These are phyloP conservation scores for Phaeosphaeria sp. DNA, from an alignment of 2,329 filamentous ascomycete genomes.

Conservation along the genomic window DNA sequence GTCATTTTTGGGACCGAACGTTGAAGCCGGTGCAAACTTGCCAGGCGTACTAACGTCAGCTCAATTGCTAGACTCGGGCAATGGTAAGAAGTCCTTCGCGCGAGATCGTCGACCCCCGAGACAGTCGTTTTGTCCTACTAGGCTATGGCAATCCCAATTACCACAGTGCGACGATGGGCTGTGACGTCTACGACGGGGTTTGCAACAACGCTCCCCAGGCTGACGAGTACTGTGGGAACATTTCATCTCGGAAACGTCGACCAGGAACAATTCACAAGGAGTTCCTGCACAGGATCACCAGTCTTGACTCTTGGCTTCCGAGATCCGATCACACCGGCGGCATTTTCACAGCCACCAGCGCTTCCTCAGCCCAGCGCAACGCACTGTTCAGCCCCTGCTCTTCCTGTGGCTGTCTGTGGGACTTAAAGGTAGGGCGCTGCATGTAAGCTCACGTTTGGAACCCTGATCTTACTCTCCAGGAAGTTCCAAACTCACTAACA, in stretches of 20 bases:
- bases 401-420: not conserved
- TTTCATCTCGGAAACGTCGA: not conserved
- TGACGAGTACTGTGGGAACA: not conserved
- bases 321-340: not conserved
- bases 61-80: not conserved
- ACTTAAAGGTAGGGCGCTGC: not conserved
- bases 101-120: not conserved
- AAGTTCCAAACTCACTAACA: not conserved
- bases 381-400: slow-evolving; percentile 6
- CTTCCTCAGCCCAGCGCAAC: not conserved
- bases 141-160: not conserved
- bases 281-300: slow-evolving; percentile 1
- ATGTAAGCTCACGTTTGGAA: not conserved
- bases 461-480: not conserved
- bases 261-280: not conserved
- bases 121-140: not conserved
- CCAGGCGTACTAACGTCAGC: not conserved
- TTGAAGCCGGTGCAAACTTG: not conserved
- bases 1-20: not conserved
- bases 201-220: not conserved
- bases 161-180: not conserved
- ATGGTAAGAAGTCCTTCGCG: not conserved
- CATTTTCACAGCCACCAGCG: slow-evolving; percentile 5
- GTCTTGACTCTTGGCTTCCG: not conserved
- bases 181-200: not conserved